Percentiles rank a stretch among this genome's conserved stretches.
Evolutionary conservation across 192 early-diverging fungal species (phyloP).

Genomic region (Coemansia sp.): DNA sequence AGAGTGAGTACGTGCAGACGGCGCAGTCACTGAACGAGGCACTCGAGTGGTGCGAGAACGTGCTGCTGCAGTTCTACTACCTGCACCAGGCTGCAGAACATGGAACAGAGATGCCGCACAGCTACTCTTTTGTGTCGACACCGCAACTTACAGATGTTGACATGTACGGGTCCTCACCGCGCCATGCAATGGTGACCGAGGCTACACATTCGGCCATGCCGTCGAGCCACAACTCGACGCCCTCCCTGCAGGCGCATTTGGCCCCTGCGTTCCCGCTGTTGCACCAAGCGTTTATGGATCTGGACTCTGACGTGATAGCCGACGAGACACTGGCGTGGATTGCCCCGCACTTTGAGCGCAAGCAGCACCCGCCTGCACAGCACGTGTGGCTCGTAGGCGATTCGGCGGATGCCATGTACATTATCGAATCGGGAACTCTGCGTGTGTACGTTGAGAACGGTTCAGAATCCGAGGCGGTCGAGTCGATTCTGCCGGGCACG

Average conservation of each 20-base stretch:
- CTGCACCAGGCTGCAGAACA: slow-evolving; percentile 50
- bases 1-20: slow-evolving; percentile 62
- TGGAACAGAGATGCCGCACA: slow-evolving; percentile 25
- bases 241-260: slow-evolving; percentile 6
- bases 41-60: slow-evolving; percentile 94
- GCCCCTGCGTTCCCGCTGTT: slow-evolving; percentile 58
- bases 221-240: slow-evolving; percentile 8
- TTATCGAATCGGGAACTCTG: slow-evolving; percentile 78
- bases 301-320: slow-evolving; percentile 47
- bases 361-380: slow-evolving; percentile 55
- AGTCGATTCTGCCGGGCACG: slow-evolving; percentile 90
- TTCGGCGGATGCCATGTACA: slow-evolving; percentile 61
- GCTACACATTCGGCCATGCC: slow-evolving; percentile 48
- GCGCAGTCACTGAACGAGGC: slow-evolving; percentile 84
- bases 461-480: slow-evolving; percentile 49
- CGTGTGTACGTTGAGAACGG: slow-evolving; percentile 55
- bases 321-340: slow-evolving; percentile 61
- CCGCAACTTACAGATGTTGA: slow-evolving; percentile 31
- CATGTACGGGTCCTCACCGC: slow-evolving; percentile 36
- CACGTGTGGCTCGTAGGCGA: slow-evolving; percentile 69
- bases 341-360: slow-evolving; percentile 66
- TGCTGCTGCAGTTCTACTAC: slow-evolving; percentile 76
- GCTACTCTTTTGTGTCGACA: slow-evolving; percentile 34
- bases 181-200: slow-evolving; percentile 41
- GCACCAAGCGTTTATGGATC: slow-evolving; percentile 65